Conservation (phyloP, 768 basidiomycete genomes). For the Cystofilobasidium bisporidii region DNA sequence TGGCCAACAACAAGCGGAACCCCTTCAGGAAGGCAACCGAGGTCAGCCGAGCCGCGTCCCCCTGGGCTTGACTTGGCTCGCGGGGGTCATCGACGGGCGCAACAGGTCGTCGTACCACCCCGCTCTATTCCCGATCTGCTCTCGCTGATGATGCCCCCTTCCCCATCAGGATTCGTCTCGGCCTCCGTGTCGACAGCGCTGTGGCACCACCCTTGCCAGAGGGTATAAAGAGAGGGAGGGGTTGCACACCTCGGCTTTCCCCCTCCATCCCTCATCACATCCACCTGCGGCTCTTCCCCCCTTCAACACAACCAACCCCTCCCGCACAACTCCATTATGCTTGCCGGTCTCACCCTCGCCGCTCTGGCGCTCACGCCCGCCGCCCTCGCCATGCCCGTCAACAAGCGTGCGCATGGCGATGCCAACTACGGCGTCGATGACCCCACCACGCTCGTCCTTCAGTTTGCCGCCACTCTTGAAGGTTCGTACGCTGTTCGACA, state of each 20-base stretch:
- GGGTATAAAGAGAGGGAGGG: constrained; percentile 1
- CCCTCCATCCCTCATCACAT: not conserved
- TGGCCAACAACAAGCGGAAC: no score
- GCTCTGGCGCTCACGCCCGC: not conserved
- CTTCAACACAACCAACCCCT: not conserved
- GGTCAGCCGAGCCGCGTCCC: no score
- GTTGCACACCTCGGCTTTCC: no score
- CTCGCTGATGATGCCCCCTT: no score
- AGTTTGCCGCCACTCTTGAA: constrained; percentile 1
- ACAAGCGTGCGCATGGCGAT: not conserved
- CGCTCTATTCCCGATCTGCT: no score
- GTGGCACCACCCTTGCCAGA: no score
- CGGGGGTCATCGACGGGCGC: no score
- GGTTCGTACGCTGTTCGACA: not conserved
- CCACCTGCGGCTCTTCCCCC: not conserved
- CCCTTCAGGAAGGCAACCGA: no score
- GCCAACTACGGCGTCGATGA: not conserved
- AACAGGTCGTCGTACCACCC: no score
- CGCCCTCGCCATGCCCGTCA: not conserved
- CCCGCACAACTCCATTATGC: not conserved
- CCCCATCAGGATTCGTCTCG: no score
- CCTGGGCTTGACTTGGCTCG: no score
- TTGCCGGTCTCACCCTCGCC: not conserved
- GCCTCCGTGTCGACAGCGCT: no score
- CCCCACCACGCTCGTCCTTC: not conserved